Base-by-base conservation (phyloP, 352 stramenopile species). In the Globisporangium abappressorium region DNA sequence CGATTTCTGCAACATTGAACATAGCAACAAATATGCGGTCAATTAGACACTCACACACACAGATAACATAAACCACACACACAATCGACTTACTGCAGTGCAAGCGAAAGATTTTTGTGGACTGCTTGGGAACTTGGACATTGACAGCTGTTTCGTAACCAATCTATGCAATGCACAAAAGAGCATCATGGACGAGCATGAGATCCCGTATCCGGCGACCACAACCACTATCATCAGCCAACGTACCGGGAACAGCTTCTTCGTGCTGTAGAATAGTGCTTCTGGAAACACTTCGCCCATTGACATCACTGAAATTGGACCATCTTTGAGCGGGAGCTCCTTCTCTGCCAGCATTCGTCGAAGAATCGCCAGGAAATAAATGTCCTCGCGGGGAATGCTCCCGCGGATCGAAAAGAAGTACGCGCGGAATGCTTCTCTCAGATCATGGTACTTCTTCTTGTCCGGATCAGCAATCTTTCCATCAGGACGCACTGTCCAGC, bases 221-320 rank as follows among this genome's bases (percentile, higher is more conserved):
- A 57, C 7, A 62, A 5, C 46, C 8, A 63, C 26, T 11, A 64
- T n/a, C n/a, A 2, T 30, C 22, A 43, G 55, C n/a, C 26, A 65
- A 67, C 75, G 30, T 55, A 92, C 82, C 34, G 87, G 85, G 64
- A 93, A 94, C 3, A 95, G 69, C 56, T 91, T 91, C 67, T 92
- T 91, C 38, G 75, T 80, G 26, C 79, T 92, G 64, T 87, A 90
- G 70, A 89, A 94, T 3, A 85, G 73, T 34, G 84, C 70, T 53
- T 91, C 87, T 3, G 85, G 81, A 14, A 89, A 63, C 2, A 91
- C 70, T 7, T 66, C 57, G 1, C 87, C 87, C 30, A 93, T 61
- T 14, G 74, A 47, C 20, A 78, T 7, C 8, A 95, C 81, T 15
- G 71, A 63, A 47, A 95, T 92, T 3, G 87, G 83, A 30, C 87